Conservation (phyloP, 2,329 filamentous ascomycete species). For the Aspergillus chevalieri region DNA sequence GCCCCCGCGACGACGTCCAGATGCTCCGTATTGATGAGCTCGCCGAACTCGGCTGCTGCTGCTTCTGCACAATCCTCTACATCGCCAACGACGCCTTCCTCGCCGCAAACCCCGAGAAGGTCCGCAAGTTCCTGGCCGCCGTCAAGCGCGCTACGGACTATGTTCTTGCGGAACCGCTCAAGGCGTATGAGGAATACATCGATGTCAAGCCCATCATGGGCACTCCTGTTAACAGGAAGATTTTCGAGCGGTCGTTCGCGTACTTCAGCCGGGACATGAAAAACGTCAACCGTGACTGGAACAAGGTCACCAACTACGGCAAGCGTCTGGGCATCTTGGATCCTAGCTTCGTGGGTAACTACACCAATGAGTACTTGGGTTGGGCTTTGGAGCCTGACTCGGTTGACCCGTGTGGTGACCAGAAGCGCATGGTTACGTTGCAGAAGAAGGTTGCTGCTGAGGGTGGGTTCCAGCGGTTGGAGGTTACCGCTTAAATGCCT, state of each 20-base stretch:
- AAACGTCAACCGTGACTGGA: constrained; percentile 70
- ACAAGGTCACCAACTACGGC: constrained; percentile 70
- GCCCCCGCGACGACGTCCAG: constrained; percentile 62
- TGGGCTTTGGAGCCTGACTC: constrained; percentile 63
- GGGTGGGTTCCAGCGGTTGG: constrained; percentile 52
- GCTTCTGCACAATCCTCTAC: constrained; percentile 76
- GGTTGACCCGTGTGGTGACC: constrained; percentile 62
- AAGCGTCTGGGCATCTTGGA: constrained; percentile 65
- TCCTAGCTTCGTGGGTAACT: constrained; percentile 62
- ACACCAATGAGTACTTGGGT: constrained; percentile 64
- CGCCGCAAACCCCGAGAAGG: constrained; percentile 58
- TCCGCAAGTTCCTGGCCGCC: constrained; percentile 62
- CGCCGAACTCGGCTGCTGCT: constrained; percentile 73
- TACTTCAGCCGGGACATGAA: constrained; percentile 70
- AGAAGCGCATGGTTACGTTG: constrained; percentile 66
- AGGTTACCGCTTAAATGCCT: constrained; percentile 9
- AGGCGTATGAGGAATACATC: constrained; percentile 63
- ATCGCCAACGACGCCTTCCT: constrained; percentile 71
- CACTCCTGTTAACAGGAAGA: constrained; percentile 64
- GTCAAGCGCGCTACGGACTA: constrained; percentile 70
- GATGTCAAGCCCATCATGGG: constrained; percentile 68
- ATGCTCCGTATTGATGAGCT: constrained; percentile 79
- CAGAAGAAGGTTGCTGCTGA: constrained; percentile 60
- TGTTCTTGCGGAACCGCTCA: constrained; percentile 57
- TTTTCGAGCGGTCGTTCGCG: constrained; percentile 71